Percentiles rank a stretch among this genome's conserved stretches.
Conservation (phyloP, 2,329 filamentous ascomycete genomes). For the Fusarium verrucosum region DNA sequence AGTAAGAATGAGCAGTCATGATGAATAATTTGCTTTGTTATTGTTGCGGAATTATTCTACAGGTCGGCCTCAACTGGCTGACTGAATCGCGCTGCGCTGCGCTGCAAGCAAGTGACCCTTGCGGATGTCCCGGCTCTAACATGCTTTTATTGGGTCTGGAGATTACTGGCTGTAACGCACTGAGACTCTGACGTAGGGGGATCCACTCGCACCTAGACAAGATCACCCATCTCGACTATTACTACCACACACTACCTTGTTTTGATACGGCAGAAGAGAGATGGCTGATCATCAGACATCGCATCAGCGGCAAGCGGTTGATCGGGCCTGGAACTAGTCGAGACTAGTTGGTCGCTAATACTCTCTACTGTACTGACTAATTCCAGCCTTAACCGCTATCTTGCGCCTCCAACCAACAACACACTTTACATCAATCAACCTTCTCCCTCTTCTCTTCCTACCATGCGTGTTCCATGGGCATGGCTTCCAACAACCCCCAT, state of each 20-base stretch:
- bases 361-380: conserved; percentile 25
- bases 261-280: not conserved
- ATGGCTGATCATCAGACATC: not conserved
- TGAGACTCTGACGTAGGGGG: conserved; percentile 5
- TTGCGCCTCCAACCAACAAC: not conserved
- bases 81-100: no score
- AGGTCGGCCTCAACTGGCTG: no score
- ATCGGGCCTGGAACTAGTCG: conserved; percentile 12
- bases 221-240: no score
- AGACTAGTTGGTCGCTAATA: no score
- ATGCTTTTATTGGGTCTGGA: conserved; percentile 10
- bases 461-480: conserved; percentile 27
- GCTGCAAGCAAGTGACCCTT: no score
- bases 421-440: no score
- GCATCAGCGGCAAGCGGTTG: conserved; percentile 10
- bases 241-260: no score
- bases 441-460: not conserved
- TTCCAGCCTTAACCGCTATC: conserved; percentile 3
- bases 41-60: not conserved
- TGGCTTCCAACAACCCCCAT: conserved; percentile 36
- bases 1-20: not conserved
- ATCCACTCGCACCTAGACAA: not conserved
- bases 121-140: conserved; percentile 7
- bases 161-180: conserved; percentile 4
- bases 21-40: not conserved